These are phyloP conservation scores for Candida piceae DNA, from an alignment of 805 yeast genomes.

Conservation along the genomic window DNA sequence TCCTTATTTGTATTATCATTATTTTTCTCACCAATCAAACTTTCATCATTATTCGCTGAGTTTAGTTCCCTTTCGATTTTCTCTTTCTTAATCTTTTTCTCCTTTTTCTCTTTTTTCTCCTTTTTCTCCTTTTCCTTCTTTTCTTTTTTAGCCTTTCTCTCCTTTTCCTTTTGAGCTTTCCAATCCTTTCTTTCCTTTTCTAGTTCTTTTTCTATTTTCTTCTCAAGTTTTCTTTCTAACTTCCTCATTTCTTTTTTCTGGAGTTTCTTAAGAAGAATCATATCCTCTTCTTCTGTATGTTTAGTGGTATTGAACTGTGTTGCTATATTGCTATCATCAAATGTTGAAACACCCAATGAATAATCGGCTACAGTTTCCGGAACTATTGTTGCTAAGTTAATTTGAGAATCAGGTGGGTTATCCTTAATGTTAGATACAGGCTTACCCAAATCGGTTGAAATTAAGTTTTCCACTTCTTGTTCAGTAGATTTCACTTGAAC, in stretches of 20 bases:
- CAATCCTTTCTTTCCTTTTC: constrained; percentile 10
- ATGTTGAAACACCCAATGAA: too few species aligned
- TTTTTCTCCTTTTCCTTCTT: constrained; percentile 2
- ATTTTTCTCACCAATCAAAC: too few species aligned
- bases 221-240: constrained; percentile 2
- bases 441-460: not conserved
- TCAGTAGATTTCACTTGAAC: too few species aligned
- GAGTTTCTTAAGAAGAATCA: not conserved
- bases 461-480: not conserved
- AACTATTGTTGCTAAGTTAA: too few species aligned
- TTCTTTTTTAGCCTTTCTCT: constrained; percentile 3
- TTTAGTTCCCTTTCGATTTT: not conserved
- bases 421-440: too few species aligned
- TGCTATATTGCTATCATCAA: too few species aligned
- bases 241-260: constrained; percentile 1
- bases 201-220: constrained; percentile 6
- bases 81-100: not conserved
- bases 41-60: too few species aligned
- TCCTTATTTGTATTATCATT: too few species aligned
- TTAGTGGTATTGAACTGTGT: too few species aligned
- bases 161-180: constrained; percentile 21
- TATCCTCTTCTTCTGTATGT: constrained; percentile 1
- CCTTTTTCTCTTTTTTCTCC: constrained; percentile 3
- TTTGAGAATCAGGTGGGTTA: too few species aligned
- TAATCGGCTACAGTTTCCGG: too few species aligned